These are phyloP conservation scores for Alternaria brassicicola DNA, from an alignment of 2,329 filamentous ascomycete genomes.

Conservation along the genomic window DNA sequence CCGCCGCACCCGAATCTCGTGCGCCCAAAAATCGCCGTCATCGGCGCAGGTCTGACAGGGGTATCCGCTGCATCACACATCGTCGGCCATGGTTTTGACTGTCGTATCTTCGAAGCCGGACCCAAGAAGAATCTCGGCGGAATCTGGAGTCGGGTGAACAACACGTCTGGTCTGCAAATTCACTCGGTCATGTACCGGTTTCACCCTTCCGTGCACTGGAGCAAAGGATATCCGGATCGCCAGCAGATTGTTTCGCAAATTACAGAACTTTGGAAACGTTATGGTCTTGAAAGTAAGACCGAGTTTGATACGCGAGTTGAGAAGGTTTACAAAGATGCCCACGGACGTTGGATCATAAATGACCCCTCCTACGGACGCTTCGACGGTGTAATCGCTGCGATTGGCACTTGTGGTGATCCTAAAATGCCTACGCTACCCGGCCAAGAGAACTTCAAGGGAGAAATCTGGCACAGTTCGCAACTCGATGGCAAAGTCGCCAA, in stretches of 20 bases:
- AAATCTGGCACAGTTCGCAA: slow-evolving; percentile 76
- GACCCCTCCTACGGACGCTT: slow-evolving; percentile 72
- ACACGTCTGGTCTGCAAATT: slow-evolving; percentile 81
- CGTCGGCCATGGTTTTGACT: slow-evolving; percentile 84
- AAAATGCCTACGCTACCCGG: slow-evolving; percentile 74
- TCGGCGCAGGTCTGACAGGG: slow-evolving; percentile 66
- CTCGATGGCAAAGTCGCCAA: slow-evolving; percentile 74
- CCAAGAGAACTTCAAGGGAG: slow-evolving; percentile 74
- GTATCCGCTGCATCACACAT: slow-evolving; percentile 82
- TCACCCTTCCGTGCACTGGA: slow-evolving; percentile 78
- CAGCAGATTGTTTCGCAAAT: slow-evolving; percentile 77
- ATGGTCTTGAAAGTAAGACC: slow-evolving; percentile 73
- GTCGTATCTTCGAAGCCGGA: slow-evolving; percentile 77
- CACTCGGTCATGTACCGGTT: slow-evolving; percentile 89
- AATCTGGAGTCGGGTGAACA: slow-evolving; percentile 84
- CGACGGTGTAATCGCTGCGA: slow-evolving; percentile 77
- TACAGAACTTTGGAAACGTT: slow-evolving; percentile 73
- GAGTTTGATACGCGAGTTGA: slow-evolving; percentile 73
- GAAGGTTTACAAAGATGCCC: slow-evolving; percentile 70
- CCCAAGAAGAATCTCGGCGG: slow-evolving; percentile 71
- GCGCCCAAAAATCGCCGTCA: slow-evolving; percentile 62
- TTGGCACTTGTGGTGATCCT: slow-evolving; percentile 80
- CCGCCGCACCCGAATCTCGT: slow-evolving; percentile 61
- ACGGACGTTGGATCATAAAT: slow-evolving; percentile 80
- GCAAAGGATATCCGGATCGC: slow-evolving; percentile 76